Evolutionary conservation across 768 basidiomycete species (phyloP).

Genomic region (Butyriboletus loyo): DNA sequence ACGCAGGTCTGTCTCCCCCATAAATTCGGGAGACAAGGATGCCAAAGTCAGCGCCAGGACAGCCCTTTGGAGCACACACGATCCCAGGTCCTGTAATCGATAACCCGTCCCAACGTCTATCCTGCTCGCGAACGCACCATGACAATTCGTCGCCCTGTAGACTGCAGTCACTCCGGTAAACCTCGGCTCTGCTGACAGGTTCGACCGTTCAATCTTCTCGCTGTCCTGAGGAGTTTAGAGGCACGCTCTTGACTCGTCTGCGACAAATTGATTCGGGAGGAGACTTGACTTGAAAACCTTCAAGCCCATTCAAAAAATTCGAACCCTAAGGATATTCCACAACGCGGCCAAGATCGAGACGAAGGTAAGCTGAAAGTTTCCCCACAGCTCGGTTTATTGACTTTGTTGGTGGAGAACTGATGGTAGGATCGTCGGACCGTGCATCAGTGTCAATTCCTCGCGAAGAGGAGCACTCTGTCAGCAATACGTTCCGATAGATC

Average conservation of each 20-base stretch:
- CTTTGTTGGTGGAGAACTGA: neutral
- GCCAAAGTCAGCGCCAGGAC: neutral
- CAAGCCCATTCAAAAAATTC: neutral
- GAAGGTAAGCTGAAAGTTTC: neutral
- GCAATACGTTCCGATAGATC: neutral
- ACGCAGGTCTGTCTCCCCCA: neutral
- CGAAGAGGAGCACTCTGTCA: neutral
- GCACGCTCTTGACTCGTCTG: neutral
- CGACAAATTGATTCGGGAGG: neutral
- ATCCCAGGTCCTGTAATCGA: neutral
- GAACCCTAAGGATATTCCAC: neutral
- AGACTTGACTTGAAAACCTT: neutral
- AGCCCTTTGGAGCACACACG: neutral
- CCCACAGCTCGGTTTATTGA: neutral
- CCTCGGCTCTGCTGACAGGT: neutral
- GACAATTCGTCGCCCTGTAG: neutral
- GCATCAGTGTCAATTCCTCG: neutral
- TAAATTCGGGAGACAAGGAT: neutral
- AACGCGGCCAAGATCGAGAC: neutral
- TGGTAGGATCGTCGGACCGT: neutral
- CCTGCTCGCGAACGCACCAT: neutral
- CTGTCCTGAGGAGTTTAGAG: neutral
- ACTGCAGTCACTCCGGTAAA: neutral
- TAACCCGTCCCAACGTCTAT: neutral
- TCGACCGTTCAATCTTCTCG: neutral